These are phyloP conservation scores for Sphaerulina vaccinii DNA, from an alignment of 2,329 filamentous ascomycete species.

Conservation along the genomic window DNA sequence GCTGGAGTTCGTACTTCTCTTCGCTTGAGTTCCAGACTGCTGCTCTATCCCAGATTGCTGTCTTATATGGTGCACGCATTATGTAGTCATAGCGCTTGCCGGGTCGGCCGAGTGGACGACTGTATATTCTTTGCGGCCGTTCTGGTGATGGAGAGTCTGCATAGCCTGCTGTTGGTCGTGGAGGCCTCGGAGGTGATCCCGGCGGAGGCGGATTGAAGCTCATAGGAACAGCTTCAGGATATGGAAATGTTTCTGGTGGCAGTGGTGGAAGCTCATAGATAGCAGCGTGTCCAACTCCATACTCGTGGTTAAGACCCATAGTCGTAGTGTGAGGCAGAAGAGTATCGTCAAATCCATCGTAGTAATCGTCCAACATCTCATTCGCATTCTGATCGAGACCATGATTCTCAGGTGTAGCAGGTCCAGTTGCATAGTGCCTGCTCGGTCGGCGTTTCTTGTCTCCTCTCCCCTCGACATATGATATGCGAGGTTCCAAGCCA, in stretches of 20 bases:
- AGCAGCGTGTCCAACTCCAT: not conserved
- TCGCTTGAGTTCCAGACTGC: slow-evolving; percentile 3
- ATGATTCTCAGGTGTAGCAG: not conserved
- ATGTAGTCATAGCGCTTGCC: slow-evolving; percentile 8
- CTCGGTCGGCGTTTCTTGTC: not conserved
- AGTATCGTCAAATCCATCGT: slow-evolving; percentile 7
- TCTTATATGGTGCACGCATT: slow-evolving; percentile 3
- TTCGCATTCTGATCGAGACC: slow-evolving; percentile 5
- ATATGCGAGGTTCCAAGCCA: not conserved
- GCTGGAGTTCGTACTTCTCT: slow-evolving; percentile 2
- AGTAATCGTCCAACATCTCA: slow-evolving; percentile 12
- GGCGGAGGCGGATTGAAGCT: not conserved
- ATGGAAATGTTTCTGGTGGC: not conserved
- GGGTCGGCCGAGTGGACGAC: not conserved
- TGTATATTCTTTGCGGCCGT: not conserved
- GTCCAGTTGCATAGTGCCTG: not conserved
- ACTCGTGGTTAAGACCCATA: not conserved
- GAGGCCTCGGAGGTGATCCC: slow-evolving; percentile 3
- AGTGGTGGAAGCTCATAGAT: not conserved
- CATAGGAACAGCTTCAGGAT: not conserved
- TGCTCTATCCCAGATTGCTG: slow-evolving; percentile 22
- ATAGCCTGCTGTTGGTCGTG: not conserved
- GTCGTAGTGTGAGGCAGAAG: not conserved
- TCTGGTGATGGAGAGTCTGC: not conserved
- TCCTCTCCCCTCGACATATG: not conserved